Conservation (phyloP, 2,329 filamentous ascomycete species). For the Botryotinia calthae region DNA sequence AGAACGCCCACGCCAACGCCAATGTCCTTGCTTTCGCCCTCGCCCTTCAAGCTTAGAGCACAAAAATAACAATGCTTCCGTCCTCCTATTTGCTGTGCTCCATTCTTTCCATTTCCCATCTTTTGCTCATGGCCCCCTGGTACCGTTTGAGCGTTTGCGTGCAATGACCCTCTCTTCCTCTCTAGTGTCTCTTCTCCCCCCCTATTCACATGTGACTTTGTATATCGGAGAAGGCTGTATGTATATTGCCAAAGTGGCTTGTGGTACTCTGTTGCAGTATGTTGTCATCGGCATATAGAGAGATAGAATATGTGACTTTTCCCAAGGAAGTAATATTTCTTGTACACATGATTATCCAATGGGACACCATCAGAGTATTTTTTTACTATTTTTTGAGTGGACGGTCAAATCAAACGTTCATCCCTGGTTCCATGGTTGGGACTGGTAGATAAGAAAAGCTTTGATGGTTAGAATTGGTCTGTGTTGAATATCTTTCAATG, state of each 20-base stretch:
- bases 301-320: background rate
- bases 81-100: background rate
- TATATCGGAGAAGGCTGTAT: background rate
- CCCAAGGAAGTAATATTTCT: background rate
- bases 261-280: background rate
- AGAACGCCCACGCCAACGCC: background rate
- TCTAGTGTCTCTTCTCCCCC: background rate
- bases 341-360: background rate
- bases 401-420: background rate
- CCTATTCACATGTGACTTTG: background rate
- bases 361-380: background rate
- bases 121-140: background rate
- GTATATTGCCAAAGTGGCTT: background rate
- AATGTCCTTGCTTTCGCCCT: background rate
- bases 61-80: background rate
- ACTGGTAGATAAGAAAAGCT: background rate
- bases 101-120: background rate
- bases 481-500: background rate
- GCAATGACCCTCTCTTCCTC: background rate
- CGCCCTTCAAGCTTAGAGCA: background rate
- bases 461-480: background rate
- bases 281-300: background rate
- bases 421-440: background rate
- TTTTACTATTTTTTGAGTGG: background rate
- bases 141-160: background rate